Conservation (phyloP, 2,329 filamentous ascomycete genomes). For the Orbilia javanica region DNA sequence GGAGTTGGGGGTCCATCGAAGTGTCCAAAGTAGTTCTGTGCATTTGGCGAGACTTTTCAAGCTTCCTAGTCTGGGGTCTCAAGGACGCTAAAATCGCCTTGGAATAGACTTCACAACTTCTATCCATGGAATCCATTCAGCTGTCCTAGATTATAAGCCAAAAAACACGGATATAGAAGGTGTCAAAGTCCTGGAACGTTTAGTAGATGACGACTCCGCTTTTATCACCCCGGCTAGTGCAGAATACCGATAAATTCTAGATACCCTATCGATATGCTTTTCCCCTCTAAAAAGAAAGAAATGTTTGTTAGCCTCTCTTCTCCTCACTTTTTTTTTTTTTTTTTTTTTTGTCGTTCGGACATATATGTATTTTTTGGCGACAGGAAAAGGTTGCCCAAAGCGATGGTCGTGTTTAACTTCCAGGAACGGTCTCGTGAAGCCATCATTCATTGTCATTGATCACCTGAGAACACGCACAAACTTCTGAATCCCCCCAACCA, state of each 20-base stretch:
- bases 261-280: constrained; percentile 24
- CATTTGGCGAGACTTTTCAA: constrained; percentile 41
- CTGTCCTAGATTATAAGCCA: constrained; percentile 26
- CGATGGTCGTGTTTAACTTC: constrained; percentile 56
- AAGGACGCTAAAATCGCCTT: constrained; percentile 25
- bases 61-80: constrained; percentile 54
- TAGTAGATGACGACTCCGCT: constrained; percentile 34
- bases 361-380: constrained; percentile 19
- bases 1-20: constrained; percentile 27
- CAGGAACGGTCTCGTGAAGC: constrained; percentile 59
- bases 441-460: constrained; percentile 51
- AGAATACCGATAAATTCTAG: constrained; percentile 45
- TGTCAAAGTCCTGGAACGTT: constrained; percentile 19
- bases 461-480: constrained; percentile 58
- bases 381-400: constrained; percentile 43
- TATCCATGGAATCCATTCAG: constrained; percentile 51
- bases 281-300: constrained; percentile 1
- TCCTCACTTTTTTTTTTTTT: too few species aligned
- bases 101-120: constrained; percentile 28
- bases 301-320: too few species aligned
- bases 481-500: constrained; percentile 35
- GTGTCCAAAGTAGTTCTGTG: constrained; percentile 29
- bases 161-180: constrained; percentile 46
- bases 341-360: constrained; percentile 19
- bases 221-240: constrained; percentile 37